These are phyloP conservation scores for Angomonas deanei DNA, from an alignment of 208 protist species.

Conservation along the genomic window DNA sequence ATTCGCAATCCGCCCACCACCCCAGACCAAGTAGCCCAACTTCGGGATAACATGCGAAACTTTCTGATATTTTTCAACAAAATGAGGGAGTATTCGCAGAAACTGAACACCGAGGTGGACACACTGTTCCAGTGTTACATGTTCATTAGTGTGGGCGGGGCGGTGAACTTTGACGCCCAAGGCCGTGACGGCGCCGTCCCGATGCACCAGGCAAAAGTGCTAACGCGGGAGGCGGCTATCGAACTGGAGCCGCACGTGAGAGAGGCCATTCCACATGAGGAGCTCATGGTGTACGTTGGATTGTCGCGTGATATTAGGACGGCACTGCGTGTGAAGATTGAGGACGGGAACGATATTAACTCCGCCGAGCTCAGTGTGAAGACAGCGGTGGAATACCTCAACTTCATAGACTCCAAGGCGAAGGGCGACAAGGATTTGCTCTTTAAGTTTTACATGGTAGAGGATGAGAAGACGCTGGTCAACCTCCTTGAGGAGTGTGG, in stretches of 20 bases:
- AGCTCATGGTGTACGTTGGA: conserved; percentile 66
- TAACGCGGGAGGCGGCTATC: conserved; percentile 58
- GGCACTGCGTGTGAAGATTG: conserved; percentile 79
- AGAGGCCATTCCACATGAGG: conserved; percentile 30
- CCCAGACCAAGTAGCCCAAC: conserved; percentile 50
- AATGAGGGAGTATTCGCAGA: conserved; percentile 30
- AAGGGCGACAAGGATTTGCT: conserved; percentile 36
- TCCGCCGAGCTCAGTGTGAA: conserved; percentile 52
- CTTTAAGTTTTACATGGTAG: conserved; percentile 84
- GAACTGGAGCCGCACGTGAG: conserved; percentile 59
- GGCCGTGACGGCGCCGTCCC: conserved; percentile 70
- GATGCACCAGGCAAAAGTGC: conserved; percentile 91
- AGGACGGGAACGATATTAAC: conserved; percentile 83
- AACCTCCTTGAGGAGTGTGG: conserved; percentile 30
- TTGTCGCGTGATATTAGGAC: conserved; percentile 58
- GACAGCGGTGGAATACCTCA: conserved; percentile 71
- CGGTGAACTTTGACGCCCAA: conserved; percentile 77
- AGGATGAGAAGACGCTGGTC: conserved; percentile 55
- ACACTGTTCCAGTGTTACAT: conserved; percentile 86
- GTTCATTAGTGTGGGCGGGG: conserved; percentile 70
- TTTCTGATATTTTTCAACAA: conserved; percentile 56
- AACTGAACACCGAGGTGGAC: conserved; percentile 37
- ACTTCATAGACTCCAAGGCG: conserved; percentile 57
- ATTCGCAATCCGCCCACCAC: conserved; percentile 64
- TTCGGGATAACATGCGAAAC: conserved; percentile 50